Evolutionary conservation across 306 rosid species (phyloP).

Genomic region (Malus fusca): DNA sequence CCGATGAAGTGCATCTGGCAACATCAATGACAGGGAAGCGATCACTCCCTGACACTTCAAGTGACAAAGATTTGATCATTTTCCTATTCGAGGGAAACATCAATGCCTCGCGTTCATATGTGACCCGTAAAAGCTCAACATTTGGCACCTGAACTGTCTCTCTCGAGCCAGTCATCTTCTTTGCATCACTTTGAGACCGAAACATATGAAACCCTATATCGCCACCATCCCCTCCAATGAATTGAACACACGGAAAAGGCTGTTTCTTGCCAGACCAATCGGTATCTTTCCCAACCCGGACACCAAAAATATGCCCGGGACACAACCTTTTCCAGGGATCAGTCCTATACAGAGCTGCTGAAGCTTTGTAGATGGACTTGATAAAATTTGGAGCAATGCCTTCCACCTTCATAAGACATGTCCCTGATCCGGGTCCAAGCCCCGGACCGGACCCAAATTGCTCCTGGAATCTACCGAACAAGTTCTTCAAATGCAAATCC

Average conservation of each 20-base stretch:
- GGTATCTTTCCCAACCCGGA: constrained; percentile 59
- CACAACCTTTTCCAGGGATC: constrained; percentile 63
- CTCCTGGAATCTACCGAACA: constrained; percentile 61
- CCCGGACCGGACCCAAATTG: constrained; percentile 71
- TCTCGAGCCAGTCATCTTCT: constrained; percentile 61
- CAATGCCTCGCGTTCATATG: constrained; percentile 45
- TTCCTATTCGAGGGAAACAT: constrained; percentile 57
- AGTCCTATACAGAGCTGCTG: constrained; percentile 53
- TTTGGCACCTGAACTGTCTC: constrained; percentile 48
- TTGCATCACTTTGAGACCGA: constrained; percentile 50
- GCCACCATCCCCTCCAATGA: constrained; percentile 74
- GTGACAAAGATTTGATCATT: constrained; percentile 45
- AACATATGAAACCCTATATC: constrained; percentile 56
- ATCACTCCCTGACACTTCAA: constrained; percentile 39
- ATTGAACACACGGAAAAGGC: constrained; percentile 52
- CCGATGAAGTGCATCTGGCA: constrained; percentile 39
- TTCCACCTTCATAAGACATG: constrained; percentile 59
- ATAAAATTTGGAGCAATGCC: constrained; percentile 50
- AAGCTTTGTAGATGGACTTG: constrained; percentile 49
- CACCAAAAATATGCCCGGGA: constrained; percentile 43
- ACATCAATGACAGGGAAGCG: constrained; percentile 62
- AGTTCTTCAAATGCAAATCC: constrained; percentile 67
- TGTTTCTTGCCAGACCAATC: constrained; percentile 65
- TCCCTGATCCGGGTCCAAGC: constrained; percentile 69
- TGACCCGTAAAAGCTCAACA: constrained; percentile 58